Conservation (phyloP, 805 yeast species). For the Teunomyces gatunensis region DNA sequence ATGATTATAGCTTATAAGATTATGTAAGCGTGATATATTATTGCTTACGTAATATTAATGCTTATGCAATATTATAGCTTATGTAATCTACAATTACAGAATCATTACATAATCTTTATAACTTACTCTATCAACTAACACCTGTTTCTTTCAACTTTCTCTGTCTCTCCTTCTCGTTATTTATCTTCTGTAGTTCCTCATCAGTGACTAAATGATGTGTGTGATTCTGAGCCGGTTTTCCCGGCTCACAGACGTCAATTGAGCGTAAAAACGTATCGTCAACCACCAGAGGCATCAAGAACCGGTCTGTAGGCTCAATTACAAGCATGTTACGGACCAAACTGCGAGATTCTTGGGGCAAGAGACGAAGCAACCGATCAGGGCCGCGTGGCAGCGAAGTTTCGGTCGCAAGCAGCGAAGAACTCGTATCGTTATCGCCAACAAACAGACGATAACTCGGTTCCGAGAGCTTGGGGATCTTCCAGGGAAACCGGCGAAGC, state of each 20-base stretch:
- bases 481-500: conserved; percentile 91
- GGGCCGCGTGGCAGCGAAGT: conserved; percentile 6
- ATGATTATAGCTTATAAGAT: neutral
- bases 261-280: conserved; percentile 55
- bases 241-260: conserved; percentile 28
- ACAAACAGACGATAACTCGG: conserved; percentile 69
- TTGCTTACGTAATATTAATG: neutral
- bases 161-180: conserved; percentile 25
- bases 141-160: conserved; percentile 11
- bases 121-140: neutral
- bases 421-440: conserved; percentile 9
- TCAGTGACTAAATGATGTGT: conserved; percentile 68
- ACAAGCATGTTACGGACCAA: conserved; percentile 65
- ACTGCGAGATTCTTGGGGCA: conserved; percentile 65
- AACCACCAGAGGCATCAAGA: conserved; percentile 54
- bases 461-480: conserved; percentile 77
- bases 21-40: neutral
- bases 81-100: no score
- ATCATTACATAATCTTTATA: no score
- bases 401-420: conserved; percentile 5
- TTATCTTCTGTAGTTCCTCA: conserved; percentile 48
- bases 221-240: conserved; percentile 38
- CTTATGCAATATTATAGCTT: no score
- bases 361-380: conserved; percentile 44
- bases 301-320: conserved; percentile 57